A percentile compares a stretch with the other conserved stretches of the same genome.
Evolutionary conservation across 176 grass and related monocot genomes (phyloP).

Genomic region (Phyllostachys edulis): DNA sequence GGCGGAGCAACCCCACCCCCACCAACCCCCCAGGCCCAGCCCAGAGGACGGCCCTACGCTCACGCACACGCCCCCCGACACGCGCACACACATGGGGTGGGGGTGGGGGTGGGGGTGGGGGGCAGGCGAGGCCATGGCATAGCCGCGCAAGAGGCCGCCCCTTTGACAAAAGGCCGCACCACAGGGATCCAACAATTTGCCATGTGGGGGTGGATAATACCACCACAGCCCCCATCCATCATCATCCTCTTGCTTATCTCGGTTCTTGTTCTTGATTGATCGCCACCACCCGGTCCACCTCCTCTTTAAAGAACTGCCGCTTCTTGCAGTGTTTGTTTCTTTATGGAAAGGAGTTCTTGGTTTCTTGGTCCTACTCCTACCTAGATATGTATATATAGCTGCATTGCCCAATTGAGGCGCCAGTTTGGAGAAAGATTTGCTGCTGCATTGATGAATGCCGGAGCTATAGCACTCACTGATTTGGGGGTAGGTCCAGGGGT

Average conservation of each 20-base stretch:
- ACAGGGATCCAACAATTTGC: slow-evolving; percentile 34
- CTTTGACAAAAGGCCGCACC: slow-evolving; percentile 35
- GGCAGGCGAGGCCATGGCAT: slow-evolving; percentile 12
- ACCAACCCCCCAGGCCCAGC: neutral
- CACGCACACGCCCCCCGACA: slow-evolving; percentile 36
- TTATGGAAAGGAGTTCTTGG: neutral
- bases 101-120: neutral
- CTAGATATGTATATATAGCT: neutral
- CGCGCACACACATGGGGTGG: slow-evolving; percentile 40
- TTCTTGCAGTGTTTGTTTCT: slow-evolving; percentile 1
- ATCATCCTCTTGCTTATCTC: neutral
- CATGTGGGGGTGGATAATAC: slow-evolving; percentile 8
- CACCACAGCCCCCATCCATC: slow-evolving; percentile 34
- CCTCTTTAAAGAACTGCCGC: neutral
- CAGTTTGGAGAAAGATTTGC: slow-evolving; percentile 18
- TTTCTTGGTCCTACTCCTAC: neutral
- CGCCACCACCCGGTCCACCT: neutral
- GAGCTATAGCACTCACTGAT: slow-evolving; percentile 36
- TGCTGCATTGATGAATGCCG: slow-evolving; percentile 42
- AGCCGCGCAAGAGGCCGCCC: slow-evolving; percentile 24
- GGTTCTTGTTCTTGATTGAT: slow-evolving; percentile 3
- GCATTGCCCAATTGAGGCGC: slow-evolving; percentile 42
- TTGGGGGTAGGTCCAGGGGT: slow-evolving; percentile 26
- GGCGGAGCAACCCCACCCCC: neutral
- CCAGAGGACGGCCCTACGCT: slow-evolving; percentile 13